phyloP scores from a whole-genome alignment of 2,329 filamentous ascomycete species.

The Cordyceps cicadae region DNA sequence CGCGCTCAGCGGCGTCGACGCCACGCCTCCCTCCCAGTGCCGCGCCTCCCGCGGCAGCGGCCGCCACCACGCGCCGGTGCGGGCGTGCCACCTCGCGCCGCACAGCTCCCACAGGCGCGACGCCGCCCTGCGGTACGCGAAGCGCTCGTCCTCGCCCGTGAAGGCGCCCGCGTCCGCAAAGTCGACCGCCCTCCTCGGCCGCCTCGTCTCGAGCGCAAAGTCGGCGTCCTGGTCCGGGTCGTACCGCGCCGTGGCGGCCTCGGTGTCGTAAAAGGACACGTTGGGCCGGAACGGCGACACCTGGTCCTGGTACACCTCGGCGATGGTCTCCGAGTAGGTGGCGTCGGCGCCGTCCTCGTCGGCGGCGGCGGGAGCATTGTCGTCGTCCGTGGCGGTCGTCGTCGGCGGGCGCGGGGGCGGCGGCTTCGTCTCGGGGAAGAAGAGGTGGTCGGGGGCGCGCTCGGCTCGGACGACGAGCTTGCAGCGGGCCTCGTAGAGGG shows the following conservation, averaged over 20 bases:
- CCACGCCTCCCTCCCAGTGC: conserved; percentile 52
- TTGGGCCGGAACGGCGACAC: conserved; percentile 73
- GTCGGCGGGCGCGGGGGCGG: not conserved
- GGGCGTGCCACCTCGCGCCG: conserved; percentile 60
- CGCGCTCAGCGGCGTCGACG: conserved; percentile 18
- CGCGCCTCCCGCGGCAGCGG: conserved; percentile 56
- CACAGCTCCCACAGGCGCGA: conserved; percentile 80
- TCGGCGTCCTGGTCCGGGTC: conserved; percentile 51
- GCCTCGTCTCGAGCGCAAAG: conserved; percentile 32
- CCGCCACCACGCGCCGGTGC: conserved; percentile 61
- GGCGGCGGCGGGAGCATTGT: conserved; percentile 8
- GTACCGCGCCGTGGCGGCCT: conserved; percentile 38
- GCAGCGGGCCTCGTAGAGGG: conserved; percentile 73
- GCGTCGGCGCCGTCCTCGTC: conserved; percentile 22
- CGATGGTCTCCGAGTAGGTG: conserved; percentile 36
- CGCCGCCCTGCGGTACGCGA: conserved; percentile 69
- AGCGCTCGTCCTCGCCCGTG: conserved; percentile 73
- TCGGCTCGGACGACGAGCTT: conserved; percentile 63
- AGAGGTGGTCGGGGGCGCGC: conserved; percentile 62
- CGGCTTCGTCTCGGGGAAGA: conserved; percentile 57
- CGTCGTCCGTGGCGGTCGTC: not conserved
- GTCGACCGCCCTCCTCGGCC: conserved; percentile 36
- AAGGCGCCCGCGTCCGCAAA: conserved; percentile 62
- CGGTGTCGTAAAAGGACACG: conserved; percentile 54
- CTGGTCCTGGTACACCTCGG: conserved; percentile 70